Conservation (phyloP, 2,329 filamentous ascomycete genomes). For the Fusarium incarnatum region DNA sequence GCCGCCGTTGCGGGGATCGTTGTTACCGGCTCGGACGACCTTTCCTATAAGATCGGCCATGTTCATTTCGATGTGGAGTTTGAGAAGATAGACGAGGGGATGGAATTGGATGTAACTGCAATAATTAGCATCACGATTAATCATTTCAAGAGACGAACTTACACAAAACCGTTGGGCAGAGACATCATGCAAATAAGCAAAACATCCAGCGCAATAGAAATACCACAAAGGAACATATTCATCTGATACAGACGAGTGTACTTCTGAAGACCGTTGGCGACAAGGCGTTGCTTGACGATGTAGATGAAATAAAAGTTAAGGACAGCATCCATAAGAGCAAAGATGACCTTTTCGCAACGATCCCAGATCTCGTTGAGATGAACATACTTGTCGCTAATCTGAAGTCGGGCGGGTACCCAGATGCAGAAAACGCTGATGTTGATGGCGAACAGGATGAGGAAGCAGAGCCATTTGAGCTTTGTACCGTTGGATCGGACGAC, state of each 20-base stretch:
- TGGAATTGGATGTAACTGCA: conserved; percentile 46
- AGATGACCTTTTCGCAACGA: conserved; percentile 62
- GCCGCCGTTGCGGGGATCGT: conserved; percentile 20
- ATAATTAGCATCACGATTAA: conserved; percentile 1
- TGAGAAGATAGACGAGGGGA: conserved; percentile 46
- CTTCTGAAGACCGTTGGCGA: conserved; percentile 61
- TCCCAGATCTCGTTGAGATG: conserved; percentile 62
- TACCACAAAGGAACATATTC: conserved; percentile 46
- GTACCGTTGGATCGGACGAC: conserved; percentile 50
- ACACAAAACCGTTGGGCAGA: conserved; percentile 46
- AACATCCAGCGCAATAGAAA: conserved; percentile 48
- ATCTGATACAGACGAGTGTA: conserved; percentile 59
- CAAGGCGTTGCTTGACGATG: conserved; percentile 57
- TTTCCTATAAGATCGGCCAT: conserved; percentile 48
- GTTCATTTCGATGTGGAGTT: conserved; percentile 48
- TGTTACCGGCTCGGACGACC: conserved; percentile 44
- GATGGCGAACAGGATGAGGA: conserved; percentile 56
- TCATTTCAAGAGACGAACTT: neutral
- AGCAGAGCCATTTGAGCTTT: conserved; percentile 58
- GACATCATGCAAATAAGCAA: conserved; percentile 47
- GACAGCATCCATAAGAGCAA: conserved; percentile 58
- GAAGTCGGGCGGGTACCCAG: conserved; percentile 62
- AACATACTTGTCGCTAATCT: conserved; percentile 54
- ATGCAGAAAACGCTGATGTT: conserved; percentile 64
- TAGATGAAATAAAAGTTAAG: conserved; percentile 62